Evolutionary conservation across 2,329 filamentous ascomycete species (phyloP).

Genomic region (Hypoxylon sp.): DNA sequence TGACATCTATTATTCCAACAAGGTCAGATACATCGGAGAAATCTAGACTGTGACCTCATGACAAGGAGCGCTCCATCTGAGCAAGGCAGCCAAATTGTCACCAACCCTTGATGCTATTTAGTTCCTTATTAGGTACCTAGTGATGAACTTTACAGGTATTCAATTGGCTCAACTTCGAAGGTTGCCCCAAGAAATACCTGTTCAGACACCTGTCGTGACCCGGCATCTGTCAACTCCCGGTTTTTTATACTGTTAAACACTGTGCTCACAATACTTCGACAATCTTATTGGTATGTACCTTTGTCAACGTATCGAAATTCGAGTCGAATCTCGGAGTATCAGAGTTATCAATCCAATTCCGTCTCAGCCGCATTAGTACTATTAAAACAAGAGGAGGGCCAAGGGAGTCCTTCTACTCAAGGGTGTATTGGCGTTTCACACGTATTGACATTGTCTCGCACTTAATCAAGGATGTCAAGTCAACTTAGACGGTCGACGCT

Average conservation of each 20-base stretch:
- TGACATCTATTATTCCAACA: background rate
- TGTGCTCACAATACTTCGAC: background rate
- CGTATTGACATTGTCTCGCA: background rate
- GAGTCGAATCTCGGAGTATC: background rate
- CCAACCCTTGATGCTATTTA: background rate
- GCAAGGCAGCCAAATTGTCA: background rate
- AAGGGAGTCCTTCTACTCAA: background rate
- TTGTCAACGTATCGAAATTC: slow-evolving; percentile 2
- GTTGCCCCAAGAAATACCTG: background rate
- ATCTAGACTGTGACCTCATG: background rate
- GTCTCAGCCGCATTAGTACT: slow-evolving; percentile 10
- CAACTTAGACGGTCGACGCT: background rate
- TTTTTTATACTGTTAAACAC: background rate
- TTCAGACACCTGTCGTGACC: background rate
- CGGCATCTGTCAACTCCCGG: background rate
- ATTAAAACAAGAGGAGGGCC: background rate
- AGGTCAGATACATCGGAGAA: background rate
- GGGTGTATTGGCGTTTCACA: slow-evolving; percentile 1
- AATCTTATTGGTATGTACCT: background rate
- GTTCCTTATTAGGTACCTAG: no score
- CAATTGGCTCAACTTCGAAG: background rate
- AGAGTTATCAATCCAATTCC: slow-evolving; percentile 1
- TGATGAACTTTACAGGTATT: no score
- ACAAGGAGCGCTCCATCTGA: background rate
- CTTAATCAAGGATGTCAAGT: background rate